Base-by-base conservation (phyloP, 1,284 basidiomycete species). In the Apiotrichum brassicae region DNA sequence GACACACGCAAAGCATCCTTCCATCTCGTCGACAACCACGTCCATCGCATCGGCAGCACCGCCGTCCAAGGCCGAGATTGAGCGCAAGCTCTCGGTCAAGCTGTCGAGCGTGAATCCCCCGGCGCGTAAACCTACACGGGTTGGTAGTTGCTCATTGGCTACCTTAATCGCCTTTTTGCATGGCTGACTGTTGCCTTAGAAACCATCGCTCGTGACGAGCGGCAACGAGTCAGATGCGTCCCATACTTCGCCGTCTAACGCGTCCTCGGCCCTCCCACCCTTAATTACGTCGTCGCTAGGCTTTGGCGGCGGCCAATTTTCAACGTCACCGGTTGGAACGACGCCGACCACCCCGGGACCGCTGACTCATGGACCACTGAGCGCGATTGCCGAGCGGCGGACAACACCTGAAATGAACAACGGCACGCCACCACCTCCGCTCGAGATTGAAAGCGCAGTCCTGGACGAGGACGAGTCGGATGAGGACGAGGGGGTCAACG, bases 171-270 rank as follows among this genome's bases (percentile, higher is more conserved):
- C 7, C 24, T 11, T 11, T 19, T 14, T 28, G 9, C 39, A n/a
- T 16, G 24, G 20, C 18, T 30, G 9, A 41, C 18, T 20, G n/a
- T 9, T 34, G 12, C 16, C 8, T 30, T 14, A 34, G 33, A 34
- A 34, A 16, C 12, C 12, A 9, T 34, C 33, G 7, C 7, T n/a
- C 33, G 33, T 18, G 33, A 14, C 28, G 28, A 18, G 33, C 33
- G 86, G 86, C 34, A 87, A 84, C 59, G 88, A 91, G 66, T 88
- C 86, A 26, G 88, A 91, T 69, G 87, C 87, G 20, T 87, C 90
- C 68, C 8, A 30, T 30, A 30, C 8, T 30, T 14, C 28, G 28
- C 28, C 28, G 28, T 30, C 28, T 14, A 84, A 83, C n/a, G 77
- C 81, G 51, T 51, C 51, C n/a, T 24, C 51, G 14, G 52, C 46